Base-by-base conservation (phyloP, 2,329 filamentous ascomycete species). In the Exserohilum rostratum region DNA sequence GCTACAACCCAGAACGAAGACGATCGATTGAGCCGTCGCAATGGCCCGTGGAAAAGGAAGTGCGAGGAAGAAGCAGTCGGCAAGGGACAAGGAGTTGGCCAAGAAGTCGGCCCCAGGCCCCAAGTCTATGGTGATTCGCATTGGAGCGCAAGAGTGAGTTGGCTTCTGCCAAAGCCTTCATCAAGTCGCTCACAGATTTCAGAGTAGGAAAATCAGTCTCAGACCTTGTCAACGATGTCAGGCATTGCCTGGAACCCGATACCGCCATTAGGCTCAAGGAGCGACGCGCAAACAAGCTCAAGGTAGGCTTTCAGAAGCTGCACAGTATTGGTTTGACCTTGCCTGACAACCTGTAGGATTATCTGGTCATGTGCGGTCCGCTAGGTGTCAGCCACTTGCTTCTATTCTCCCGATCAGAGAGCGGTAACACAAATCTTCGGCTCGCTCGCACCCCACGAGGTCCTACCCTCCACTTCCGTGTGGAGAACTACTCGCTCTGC, bases 71-170 rank as follows among this genome's bases (percentile, higher is more conserved):
- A 72, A 71, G 62, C 71, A 74, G 69, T 73, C 71, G 17, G 63
- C 54, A 4, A 44, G 58, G 38, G 71, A 74, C 58, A 73, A 73
- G 64, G 59, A 67, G 49, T 59, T 61, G 29, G 54, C 64, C 13
- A 86, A 87, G 75, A 86, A 87, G 76, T 84, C 87, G 20, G 82
- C 80, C 55, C 81, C 84, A 48, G 86, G 87, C 46, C 95, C 95
- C 30, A 97, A 97, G 83, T 96, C 90, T 74, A 97, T 99, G 93
- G 93, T 99, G 54, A 96, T 99, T 76, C 90, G 95, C 65, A 93
- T 97, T 69, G 95, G 95, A 67, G 93, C 93, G 66, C 90, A 92
- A 68, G 91, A 97, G 73, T 53, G 17, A 39, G 50, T 48, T 4
- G 7, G 3, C 0, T 35, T 17, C 5, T 2, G 3, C 22, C 30